Evolutionary conservation across 2,329 filamentous ascomycete genomes (phyloP), one percentile per base, ranked within the genome.

Genomic region (Amauroascus niger): DNA sequence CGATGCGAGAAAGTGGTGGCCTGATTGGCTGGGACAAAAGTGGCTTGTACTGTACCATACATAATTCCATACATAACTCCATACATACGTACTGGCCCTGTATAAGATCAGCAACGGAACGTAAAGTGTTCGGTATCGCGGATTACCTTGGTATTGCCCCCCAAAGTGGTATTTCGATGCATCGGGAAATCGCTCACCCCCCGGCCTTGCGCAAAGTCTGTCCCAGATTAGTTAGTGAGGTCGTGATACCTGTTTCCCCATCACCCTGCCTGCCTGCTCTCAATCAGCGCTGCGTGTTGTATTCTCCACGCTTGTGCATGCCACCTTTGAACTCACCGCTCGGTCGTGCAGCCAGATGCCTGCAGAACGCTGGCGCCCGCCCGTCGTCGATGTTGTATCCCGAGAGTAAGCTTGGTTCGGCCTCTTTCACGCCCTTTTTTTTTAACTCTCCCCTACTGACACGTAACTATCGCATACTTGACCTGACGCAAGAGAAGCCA

Each of bases 361-460:
- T 45, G 41, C 41, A 45, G 41, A 45, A 20, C 9, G 6, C n/a
- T n/a, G n/a, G n/a, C n/a, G 13, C 41, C 24, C 28, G 4, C 24
- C n/a, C 33, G 13, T 16, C 41, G 2, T 45, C 41, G 41, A 45
- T 45, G 41, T 45, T 45, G 41, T 45, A 45, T 45, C 41, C 41
- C 41, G 41, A 26, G 9, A 26, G 24, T 45, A 45, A 45, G 41
- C 41, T 28, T 26, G 14, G 22, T 28, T 20, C 18, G n/a, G n/a
- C n/a, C n/a, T n/a, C n/a, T n/a, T n/a, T n/a, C n/a, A n/a, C n/a
- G n/a, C n/a, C n/a, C n/a, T n/a, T n/a, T n/a, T n/a, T n/a, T n/a
- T n/a, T n/a, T n/a, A n/a, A n/a, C n/a, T n/a, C n/a, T n/a, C 22
- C 41, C 16, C 24, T 24, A 28, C 22, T 45, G 22, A 45, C 41